These are phyloP conservation scores for Hymenoscyphus repandus DNA, from an alignment of 2,329 filamentous ascomycete species.

Conservation along the genomic window DNA sequence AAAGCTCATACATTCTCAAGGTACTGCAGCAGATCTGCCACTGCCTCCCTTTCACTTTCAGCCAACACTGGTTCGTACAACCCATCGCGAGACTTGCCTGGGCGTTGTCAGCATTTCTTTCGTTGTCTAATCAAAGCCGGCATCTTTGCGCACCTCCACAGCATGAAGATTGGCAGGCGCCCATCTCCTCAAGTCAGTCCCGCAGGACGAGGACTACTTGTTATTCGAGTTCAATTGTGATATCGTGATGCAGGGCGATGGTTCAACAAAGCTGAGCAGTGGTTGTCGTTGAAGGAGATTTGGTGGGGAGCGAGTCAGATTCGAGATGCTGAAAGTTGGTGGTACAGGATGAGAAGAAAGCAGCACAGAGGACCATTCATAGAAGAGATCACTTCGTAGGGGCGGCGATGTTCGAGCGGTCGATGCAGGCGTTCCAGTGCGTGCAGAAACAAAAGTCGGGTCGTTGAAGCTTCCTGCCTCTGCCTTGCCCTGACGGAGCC, in stretches of 20 bases:
- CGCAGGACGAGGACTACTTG: conserved; percentile 23
- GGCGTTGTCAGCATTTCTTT: conserved; percentile 29
- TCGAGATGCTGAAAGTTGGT: conserved; percentile 9
- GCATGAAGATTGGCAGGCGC: conserved; percentile 56
- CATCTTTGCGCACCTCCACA: conserved; percentile 44
- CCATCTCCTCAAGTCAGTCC: conserved; percentile 44
- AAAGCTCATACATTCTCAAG: conserved; percentile 74
- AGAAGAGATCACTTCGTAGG: neutral
- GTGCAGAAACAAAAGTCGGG: neutral
- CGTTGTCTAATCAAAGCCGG: conserved; percentile 6
- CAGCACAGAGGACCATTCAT: conserved; percentile 6
- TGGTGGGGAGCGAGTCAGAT: conserved; percentile 10
- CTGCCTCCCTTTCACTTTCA: conserved; percentile 94
- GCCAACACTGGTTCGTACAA: conserved; percentile 84
- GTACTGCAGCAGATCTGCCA: conserved; percentile 90
- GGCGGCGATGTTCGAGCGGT: too few relatives aligned
- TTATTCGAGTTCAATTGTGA: conserved; percentile 23
- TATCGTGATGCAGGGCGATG: conserved; percentile 21
- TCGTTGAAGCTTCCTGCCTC: neutral
- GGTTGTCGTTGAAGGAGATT: conserved; percentile 1
- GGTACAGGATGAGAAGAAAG: conserved; percentile 9
- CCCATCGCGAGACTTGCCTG: conserved; percentile 73
- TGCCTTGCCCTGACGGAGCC: neutral
- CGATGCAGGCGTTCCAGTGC: too few relatives aligned
- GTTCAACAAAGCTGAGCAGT: conserved; percentile 19